These are phyloP conservation scores for Hypoxylon sp. DNA, from an alignment of 2,329 filamentous ascomycete species.

Conservation along the genomic window DNA sequence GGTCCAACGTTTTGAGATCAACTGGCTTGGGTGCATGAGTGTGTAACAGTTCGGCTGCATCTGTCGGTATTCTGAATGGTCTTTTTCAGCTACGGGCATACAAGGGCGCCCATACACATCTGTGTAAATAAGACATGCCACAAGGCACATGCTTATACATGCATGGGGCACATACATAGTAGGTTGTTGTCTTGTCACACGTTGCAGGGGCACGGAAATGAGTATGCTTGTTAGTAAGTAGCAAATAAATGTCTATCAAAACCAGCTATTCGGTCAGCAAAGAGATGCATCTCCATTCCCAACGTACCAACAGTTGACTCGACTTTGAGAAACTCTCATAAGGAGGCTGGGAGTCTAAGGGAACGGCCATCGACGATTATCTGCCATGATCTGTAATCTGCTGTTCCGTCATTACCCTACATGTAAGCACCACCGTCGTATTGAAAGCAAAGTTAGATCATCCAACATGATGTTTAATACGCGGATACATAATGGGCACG, in stretches of 20 bases:
- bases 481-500: constrained; percentile 1
- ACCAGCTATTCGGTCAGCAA: constrained; percentile 35
- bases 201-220: constrained; percentile 32
- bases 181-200: constrained; percentile 28
- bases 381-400: constrained; percentile 24
- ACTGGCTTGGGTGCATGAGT: constrained; percentile 39
- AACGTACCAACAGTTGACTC: constrained; percentile 41
- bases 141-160: constrained; percentile 21
- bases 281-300: constrained; percentile 31
- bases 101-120: constrained; percentile 21
- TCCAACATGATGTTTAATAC: constrained; percentile 16
- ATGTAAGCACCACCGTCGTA: constrained; percentile 18
- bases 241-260: constrained; percentile 22
- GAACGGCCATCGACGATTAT: background rate
- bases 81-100: constrained; percentile 37
- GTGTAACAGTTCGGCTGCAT: constrained; percentile 43
- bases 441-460: constrained; percentile 14
- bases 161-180: constrained; percentile 21
- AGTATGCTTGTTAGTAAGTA: constrained; percentile 29
- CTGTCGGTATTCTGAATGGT: constrained; percentile 38
- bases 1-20: constrained; percentile 44
- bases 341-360: constrained; percentile 1
- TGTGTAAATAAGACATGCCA: constrained; percentile 26
- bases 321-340: constrained; percentile 9
- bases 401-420: constrained; percentile 18